Evolutionary conservation across 352 stramenopile genomes (phyloP).

Genomic region (Globisporangium alternatum): DNA sequence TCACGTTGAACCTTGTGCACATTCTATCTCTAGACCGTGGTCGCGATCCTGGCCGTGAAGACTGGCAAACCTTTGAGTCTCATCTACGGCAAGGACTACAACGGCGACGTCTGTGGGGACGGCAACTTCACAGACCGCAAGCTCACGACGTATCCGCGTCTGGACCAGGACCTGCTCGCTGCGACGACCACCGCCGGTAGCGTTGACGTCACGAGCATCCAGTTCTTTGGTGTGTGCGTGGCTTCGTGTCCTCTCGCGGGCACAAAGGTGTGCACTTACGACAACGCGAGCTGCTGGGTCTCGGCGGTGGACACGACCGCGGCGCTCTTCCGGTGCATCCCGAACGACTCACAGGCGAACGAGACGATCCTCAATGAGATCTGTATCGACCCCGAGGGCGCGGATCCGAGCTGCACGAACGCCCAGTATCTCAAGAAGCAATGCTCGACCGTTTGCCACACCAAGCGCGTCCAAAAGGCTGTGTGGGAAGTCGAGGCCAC

Average conservation of each 20-base stretch:
- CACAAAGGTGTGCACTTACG: slow-evolving; percentile 67
- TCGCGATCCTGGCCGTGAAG: slow-evolving; percentile 61
- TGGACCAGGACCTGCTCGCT: slow-evolving; percentile 75
- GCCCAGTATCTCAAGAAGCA: slow-evolving; percentile 29
- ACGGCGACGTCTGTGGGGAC: slow-evolving; percentile 76
- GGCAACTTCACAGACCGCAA: slow-evolving; percentile 28
- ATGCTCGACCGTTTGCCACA: slow-evolving; percentile 51
- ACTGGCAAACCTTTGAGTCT: slow-evolving; percentile 71
- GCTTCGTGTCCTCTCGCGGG: slow-evolving; percentile 44
- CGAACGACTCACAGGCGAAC: slow-evolving; percentile 46
- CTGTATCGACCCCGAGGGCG: slow-evolving; percentile 59
- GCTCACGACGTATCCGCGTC: slow-evolving; percentile 75
- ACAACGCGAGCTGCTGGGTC: slow-evolving; percentile 62
- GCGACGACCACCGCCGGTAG: slow-evolving; percentile 26
- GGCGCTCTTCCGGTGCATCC: slow-evolving; percentile 76
- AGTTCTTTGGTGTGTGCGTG: slow-evolving; percentile 85
- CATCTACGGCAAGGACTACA: slow-evolving; percentile 82
- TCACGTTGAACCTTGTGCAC: neutral
- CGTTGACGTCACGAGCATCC: slow-evolving; percentile 40
- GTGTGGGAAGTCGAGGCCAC: slow-evolving; percentile 58
- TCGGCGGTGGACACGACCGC: slow-evolving; percentile 45
- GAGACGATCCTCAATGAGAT: slow-evolving; percentile 53
- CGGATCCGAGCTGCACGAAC: slow-evolving; percentile 51
- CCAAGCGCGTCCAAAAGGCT: slow-evolving; percentile 62
- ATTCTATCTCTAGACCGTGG: slow-evolving; percentile 16